Base-by-base conservation (phyloP, 1,284 basidiomycete genomes). In the Chalciporus piperatoides region DNA sequence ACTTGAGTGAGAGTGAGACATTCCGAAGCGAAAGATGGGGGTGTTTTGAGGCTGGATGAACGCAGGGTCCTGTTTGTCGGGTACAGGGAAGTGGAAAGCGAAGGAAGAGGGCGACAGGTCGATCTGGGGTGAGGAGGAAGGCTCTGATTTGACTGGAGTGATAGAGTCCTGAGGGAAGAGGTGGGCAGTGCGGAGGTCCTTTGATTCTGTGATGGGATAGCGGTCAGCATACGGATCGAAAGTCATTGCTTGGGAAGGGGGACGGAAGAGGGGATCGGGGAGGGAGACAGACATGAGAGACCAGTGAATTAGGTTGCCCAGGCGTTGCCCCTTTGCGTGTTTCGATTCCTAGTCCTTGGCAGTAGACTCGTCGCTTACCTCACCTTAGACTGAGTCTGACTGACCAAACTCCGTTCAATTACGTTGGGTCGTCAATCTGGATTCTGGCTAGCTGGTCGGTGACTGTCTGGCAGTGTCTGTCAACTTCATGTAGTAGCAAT, bases 81-180 rank as follows among this genome's bases (percentile, higher is more conserved):
- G 25, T 19, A 40, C 2, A 17, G 17, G 45, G 9, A 41, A 4
- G 0, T 53, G 59, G 33, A 54, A 67, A 0, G 56, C 37, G 6
- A 65, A 68, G 0, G 63, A 37, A 0, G 63, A 51, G 1, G 56
- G 60, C 0, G 57, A 55, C n/a, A 50, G 49, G 48, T 60, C 59
- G 23, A 49, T 48, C 40, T 55, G 52, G 2, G 62, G 60, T 0
- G 65, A 51, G 1, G 64, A 54, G 23, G 64, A 60, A 2, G 53
- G 50, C 46, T 65, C 63, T 8, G 65, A 68, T 52, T 65, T 68
- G 37, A 65, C 60, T 8, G 63, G 61, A 17, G 57, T 47, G 44
- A 32, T 32, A 14, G 30, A 14, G 12, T 32, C 30, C 14, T 30
- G 24, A 52, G 40, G 3, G 42, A 12, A 2, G 51, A 51, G 8